Evolutionary conservation across 345 rosid genomes (phyloP), one percentile per base, ranked within the genome.

Genomic region (Populus nigra): DNA sequence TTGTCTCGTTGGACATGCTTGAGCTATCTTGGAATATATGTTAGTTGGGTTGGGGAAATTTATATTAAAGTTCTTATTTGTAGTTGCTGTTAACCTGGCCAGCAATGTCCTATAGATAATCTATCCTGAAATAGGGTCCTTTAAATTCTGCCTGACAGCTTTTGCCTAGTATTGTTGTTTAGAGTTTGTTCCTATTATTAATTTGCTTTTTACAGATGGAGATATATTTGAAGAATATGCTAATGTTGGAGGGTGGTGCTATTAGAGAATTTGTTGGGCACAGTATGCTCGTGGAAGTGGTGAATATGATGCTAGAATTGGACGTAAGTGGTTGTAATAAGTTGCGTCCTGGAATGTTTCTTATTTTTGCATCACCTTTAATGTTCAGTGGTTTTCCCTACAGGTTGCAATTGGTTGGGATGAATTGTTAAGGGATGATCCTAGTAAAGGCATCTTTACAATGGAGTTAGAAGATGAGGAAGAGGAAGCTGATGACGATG

Each of bases 321-420:
- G 98, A 93, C 85, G 98, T 94, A 84, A 91, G 98, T 85, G n/a
- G 23, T 61, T 31, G 62, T 45, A 38, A n/a, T 27, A 31, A 82
- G 23, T 53, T 49, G 9, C 3, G 45, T 36, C 57, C 7, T 49
- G 25, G 73, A 71, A 27, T 76, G 8, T 31, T 66, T 80, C 41
- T 50, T 35, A 27, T 69, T 73, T 69, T 41, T 23, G 3, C 77
- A 63, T 47, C 55, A 66, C 71, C 74, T 39, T 15, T 80, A 41
- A 63, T 73, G 49, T 41, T 20, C 25, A 39, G 3, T 68, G 71
- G 62, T 29, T 76, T 76, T 74, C 35, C 83, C 23, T 33, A 3
- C 73, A 93, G 97, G 84, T 91, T 83, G 89, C 87, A 77, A 94
- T 94, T 66, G 92, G 91, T 67, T 93, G 97, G 94, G 94, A 94